Conservation (phyloP, 2,329 filamentous ascomycete species). For the Ascochyta koolunga region DNA sequence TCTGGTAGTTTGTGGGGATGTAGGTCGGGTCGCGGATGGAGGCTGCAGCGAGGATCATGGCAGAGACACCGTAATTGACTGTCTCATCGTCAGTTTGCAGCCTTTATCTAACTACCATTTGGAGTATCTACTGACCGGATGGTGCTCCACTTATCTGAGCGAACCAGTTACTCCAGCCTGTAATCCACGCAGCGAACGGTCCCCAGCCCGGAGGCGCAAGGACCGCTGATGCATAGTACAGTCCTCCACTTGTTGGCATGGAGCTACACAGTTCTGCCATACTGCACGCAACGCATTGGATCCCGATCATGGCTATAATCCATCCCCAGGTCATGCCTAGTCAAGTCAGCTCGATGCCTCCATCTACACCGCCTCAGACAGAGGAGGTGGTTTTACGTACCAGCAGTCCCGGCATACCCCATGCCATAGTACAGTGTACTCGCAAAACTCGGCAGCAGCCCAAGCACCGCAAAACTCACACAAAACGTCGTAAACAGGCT, state of each 20-base stretch:
- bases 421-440: slow-evolving; percentile 74
- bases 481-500: slow-evolving; percentile 76
- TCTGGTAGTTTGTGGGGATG: slow-evolving; percentile 68
- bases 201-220: slow-evolving; percentile 70
- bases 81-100: slow-evolving; percentile 10
- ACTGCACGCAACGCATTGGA: slow-evolving; percentile 70
- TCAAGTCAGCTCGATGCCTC: slow-evolving; percentile 6
- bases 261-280: slow-evolving; percentile 73
- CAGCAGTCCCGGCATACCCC: slow-evolving; percentile 54
- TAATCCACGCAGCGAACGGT: slow-evolving; percentile 70
- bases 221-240: slow-evolving; percentile 77
- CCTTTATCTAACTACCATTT: neutral
- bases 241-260: slow-evolving; percentile 73
- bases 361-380: neutral
- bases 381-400: slow-evolving; percentile 23
- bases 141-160: slow-evolving; percentile 70
- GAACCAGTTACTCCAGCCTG: slow-evolving; percentile 74
- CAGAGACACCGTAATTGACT: slow-evolving; percentile 69
- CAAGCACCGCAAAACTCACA: slow-evolving; percentile 75
- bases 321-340: slow-evolving; percentile 78
- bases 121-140: slow-evolving; percentile 47
- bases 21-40: slow-evolving; percentile 73
- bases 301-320: slow-evolving; percentile 74
- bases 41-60: slow-evolving; percentile 73
- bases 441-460: slow-evolving; percentile 73